phyloP scores from a whole-genome alignment of 805 yeast species.

The Lipomyces japonicus region DNA sequence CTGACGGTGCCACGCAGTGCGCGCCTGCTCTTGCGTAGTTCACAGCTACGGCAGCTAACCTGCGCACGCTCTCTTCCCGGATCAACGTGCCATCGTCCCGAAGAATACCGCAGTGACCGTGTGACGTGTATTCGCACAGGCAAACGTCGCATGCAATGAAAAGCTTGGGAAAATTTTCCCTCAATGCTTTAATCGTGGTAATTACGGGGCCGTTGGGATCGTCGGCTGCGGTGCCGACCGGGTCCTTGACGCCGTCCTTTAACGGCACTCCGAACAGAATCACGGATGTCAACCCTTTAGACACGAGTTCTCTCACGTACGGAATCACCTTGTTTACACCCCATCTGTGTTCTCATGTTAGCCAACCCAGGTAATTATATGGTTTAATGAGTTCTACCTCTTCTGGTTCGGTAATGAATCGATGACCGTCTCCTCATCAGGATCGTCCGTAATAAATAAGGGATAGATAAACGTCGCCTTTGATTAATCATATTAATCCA shows the following conservation, averaged over 20 bases:
- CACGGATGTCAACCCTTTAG: conserved; percentile 80
- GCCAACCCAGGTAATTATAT: neutral
- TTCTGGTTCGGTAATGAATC: conserved; percentile 83
- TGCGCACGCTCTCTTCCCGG: conserved; percentile 65
- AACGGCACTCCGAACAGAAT: conserved; percentile 89
- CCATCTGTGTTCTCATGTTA: conserved; percentile 44
- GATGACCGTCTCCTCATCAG: conserved; percentile 73
- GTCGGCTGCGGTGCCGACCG: conserved; percentile 83
- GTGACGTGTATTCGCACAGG: conserved; percentile 91
- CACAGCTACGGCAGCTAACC: conserved; percentile 92
- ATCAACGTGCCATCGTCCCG: conserved; percentile 82
- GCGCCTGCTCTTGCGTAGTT: conserved; percentile 96
- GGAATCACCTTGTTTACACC: conserved; percentile 78
- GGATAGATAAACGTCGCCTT: conserved; percentile 71
- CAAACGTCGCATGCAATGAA: conserved; percentile 93
- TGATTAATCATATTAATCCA: neutral
- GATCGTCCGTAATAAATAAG: conserved; percentile 72
- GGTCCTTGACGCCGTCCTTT: conserved; percentile 71
- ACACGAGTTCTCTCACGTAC: conserved; percentile 63
- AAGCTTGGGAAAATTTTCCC: conserved; percentile 67
- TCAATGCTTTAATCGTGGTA: conserved; percentile 63
- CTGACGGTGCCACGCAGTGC: conserved; percentile 92
- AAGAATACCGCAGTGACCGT: conserved; percentile 96
- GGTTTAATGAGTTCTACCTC: conserved; percentile 14
- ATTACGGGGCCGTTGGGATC: conserved; percentile 96